Conservation (phyloP, 169 alveolate species). For the Hammondia hammondi region DNA sequence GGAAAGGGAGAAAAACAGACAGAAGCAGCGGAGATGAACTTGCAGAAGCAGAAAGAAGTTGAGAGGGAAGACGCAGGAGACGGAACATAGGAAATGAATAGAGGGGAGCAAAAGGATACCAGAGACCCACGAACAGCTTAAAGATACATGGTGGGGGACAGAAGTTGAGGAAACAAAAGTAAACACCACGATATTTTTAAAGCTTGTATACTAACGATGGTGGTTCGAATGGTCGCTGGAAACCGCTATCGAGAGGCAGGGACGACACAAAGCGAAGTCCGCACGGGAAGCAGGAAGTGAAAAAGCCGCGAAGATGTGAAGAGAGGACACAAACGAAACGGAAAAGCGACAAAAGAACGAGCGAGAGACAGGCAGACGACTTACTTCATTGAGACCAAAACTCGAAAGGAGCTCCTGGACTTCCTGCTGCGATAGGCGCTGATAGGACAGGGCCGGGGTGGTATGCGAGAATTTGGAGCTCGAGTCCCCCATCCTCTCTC, state of each 20-base stretch:
- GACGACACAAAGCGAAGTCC: too few species aligned
- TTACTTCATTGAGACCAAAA: constrained; percentile 32
- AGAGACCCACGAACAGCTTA: neutral
- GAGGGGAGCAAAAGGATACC: neutral
- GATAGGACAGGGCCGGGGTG: constrained; percentile 25
- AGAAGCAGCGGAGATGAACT: neutral
- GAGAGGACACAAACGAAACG: neutral
- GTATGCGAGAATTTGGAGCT: constrained; percentile 18
- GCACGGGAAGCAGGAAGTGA: neutral
- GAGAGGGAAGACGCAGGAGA: too few species aligned
- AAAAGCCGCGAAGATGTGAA: neutral
- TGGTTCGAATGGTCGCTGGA: too few species aligned
- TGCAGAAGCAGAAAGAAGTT: too few species aligned
- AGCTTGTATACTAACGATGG: too few species aligned
- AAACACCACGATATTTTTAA: too few species aligned
- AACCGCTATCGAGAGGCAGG: too few species aligned
- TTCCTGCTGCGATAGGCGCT: constrained; percentile 19
- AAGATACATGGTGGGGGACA: too few species aligned
- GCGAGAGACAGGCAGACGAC: neutral
- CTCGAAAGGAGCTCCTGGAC: constrained; percentile 36
- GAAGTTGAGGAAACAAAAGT: too few species aligned
- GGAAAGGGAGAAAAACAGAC: neutral
- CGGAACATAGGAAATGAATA: too few species aligned
- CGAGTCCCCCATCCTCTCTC: constrained; percentile 32
- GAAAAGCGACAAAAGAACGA: neutral